These are phyloP conservation scores for Fraxinus pennsylvanica DNA, from an alignment of 257 asterid genomes.

Conservation along the genomic window DNA sequence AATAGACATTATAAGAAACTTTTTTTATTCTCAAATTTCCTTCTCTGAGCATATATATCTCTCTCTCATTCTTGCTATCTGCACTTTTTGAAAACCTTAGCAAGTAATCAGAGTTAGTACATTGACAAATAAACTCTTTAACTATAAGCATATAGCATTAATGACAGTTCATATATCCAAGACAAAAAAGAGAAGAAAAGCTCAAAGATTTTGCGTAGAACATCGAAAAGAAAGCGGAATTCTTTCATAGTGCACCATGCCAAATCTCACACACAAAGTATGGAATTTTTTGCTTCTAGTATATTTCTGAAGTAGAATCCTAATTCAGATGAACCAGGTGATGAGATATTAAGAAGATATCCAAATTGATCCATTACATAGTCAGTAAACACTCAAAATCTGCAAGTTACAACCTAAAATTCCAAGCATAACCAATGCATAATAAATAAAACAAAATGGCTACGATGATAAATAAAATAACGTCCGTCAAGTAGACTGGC, in stretches of 20 bases:
- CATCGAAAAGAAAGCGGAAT: background rate
- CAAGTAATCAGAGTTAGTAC: background rate
- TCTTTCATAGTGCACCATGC: background rate
- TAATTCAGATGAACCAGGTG: background rate
- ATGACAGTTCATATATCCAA: background rate
- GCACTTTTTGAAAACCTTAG: background rate
- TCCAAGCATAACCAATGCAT: constrained; percentile 26
- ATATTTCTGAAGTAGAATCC: constrained; percentile 3
- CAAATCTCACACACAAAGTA: background rate
- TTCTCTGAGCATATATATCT: background rate
- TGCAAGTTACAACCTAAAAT: background rate
- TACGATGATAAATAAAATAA: constrained; percentile 21
- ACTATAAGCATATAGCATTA: background rate
- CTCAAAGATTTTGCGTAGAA: background rate
- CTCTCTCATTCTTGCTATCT: background rate
- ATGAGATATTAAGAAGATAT: background rate
- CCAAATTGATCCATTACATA: background rate
- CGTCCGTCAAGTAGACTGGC: constrained; percentile 25
- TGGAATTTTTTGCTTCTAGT: background rate
- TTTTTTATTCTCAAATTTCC: background rate
- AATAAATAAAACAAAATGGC: constrained; percentile 33
- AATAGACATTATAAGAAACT: background rate
- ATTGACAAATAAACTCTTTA: background rate
- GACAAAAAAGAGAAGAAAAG: background rate
- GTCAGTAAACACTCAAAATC: background rate